A percentile compares a stretch with the other conserved stretches of the same genome.
Conservation (phyloP, 2,329 filamentous ascomycete species). For the Cercospora janseana region DNA sequence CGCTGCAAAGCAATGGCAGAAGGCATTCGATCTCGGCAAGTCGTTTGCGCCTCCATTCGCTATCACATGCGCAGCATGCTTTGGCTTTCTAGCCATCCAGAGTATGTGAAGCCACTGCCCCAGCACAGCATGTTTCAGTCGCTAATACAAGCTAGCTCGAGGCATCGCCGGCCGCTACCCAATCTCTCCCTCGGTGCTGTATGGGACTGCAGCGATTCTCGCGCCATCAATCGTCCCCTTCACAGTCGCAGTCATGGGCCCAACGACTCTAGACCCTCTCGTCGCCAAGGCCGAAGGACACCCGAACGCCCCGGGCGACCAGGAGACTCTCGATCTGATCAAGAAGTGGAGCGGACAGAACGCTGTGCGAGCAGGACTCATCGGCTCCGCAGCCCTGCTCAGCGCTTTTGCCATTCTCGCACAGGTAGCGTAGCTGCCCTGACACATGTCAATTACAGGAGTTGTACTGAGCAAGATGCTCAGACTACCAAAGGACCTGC, state of each 20-base stretch:
- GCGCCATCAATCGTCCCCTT: conserved; percentile 31
- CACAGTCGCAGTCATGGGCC: conserved; percentile 29
- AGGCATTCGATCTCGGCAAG: conserved; percentile 27
- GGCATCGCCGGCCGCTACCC: conserved; percentile 16
- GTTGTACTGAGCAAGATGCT: conserved; percentile 3
- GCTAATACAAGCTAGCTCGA: conserved; percentile 15
- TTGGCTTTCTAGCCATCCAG: conserved; percentile 26
- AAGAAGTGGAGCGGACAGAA: conserved; percentile 31
- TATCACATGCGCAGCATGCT: conserved; percentile 21
- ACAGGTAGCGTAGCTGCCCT: conserved; percentile 14
- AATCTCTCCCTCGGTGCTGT: conserved; percentile 25
- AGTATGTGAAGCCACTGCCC: conserved; percentile 15
- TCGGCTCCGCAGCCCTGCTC: conserved; percentile 22
- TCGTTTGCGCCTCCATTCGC: conserved; percentile 26
- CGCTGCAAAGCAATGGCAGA: conserved; percentile 29
- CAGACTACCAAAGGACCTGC: conserved; percentile 2
- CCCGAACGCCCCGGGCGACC: conserved; percentile 21
- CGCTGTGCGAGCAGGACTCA: conserved; percentile 20
- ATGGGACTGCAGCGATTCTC: conserved; percentile 26
- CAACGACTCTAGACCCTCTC: conserved; percentile 19
- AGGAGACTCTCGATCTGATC: conserved; percentile 27
- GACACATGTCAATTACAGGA: not conserved
- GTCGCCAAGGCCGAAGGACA: conserved; percentile 22
- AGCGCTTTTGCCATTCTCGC: conserved; percentile 23
- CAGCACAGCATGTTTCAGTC: not conserved